phyloP scores from a whole-genome alignment of 345 rosid species.

The Dipteronia sinensis region DNA sequence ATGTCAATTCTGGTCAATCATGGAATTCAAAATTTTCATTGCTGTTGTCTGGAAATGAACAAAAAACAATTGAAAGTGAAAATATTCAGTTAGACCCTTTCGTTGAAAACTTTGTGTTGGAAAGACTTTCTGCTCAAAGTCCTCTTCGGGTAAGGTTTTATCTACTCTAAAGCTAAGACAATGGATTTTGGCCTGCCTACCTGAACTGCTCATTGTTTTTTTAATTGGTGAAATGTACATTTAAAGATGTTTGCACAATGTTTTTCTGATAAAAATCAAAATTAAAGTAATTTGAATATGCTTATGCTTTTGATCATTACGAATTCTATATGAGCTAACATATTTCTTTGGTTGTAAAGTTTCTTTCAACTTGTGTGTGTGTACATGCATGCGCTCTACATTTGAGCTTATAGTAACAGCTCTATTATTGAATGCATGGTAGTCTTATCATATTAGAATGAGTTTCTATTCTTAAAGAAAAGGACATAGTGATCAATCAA shows the following conservation, averaged over 20 bases:
- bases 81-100: slow-evolving; percentile 66
- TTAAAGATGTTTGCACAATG: neutral
- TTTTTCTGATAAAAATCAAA: neutral
- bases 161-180: slow-evolving; percentile 3
- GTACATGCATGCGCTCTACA: neutral
- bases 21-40: slow-evolving; percentile 77
- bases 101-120: slow-evolving; percentile 93
- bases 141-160: slow-evolving; percentile 73
- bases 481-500: neutral
- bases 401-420: neutral
- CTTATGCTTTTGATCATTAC: neutral
- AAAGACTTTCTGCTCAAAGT: slow-evolving; percentile 93
- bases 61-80: slow-evolving; percentile 39
- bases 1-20: slow-evolving; percentile 79
- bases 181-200: neutral
- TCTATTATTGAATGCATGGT: neutral
- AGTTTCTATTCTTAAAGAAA: neutral
- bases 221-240: neutral
- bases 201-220: slow-evolving; percentile 4
- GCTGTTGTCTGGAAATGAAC: slow-evolving; percentile 60
- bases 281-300: neutral
- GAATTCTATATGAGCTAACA: neutral
- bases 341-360: neutral
- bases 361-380: neutral
- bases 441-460: neutral